Evolutionary conservation across 1,139 yeast genomes (phyloP).

Genomic region (Komagataea norvegica): DNA sequence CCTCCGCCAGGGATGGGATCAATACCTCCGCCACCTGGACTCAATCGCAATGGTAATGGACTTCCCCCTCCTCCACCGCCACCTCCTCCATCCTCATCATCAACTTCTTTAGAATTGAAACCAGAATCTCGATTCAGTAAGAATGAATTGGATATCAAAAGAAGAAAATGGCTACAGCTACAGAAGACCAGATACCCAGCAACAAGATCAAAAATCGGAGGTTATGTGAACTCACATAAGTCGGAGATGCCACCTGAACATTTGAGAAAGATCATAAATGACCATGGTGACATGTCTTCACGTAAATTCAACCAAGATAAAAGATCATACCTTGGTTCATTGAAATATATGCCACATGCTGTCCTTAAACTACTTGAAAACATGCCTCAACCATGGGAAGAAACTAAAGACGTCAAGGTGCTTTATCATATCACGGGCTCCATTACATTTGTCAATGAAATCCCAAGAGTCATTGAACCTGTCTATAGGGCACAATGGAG

Average conservation of each 20-base stretch:
- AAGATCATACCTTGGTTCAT: constrained; percentile 81
- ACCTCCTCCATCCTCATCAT: constrained; percentile 30
- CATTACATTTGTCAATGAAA: constrained; percentile 89
- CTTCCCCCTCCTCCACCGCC: constrained; percentile 19
- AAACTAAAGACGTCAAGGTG: constrained; percentile 77
- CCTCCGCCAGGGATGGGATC: constrained; percentile 12
- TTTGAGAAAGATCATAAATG: constrained; percentile 74
- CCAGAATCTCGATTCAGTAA: constrained; percentile 19
- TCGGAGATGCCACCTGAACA: constrained; percentile 95
- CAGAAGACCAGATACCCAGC: constrained; percentile 53
- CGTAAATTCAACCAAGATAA: constrained; percentile 82
- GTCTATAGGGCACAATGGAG: constrained; percentile 96
- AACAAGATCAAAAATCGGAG: constrained; percentile 26
- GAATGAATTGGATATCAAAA: constrained; percentile 37
- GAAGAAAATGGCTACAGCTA: constrained; percentile 58
- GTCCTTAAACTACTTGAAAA: constrained; percentile 82
- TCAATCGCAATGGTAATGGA: no score
- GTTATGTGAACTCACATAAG: constrained; percentile 54
- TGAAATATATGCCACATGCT: constrained; percentile 96
- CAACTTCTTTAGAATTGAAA: constrained; percentile 20
- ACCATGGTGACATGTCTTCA: constrained; percentile 83
- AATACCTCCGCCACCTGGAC: constrained; percentile 27
- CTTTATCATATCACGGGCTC: constrained; percentile 92
- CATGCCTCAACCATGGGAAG: constrained; percentile 99
- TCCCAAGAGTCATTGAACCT: constrained; percentile 89